phyloP scores from a whole-genome alignment of 2,329 filamentous ascomycete genomes.

The Mariannaea elegans region DNA sequence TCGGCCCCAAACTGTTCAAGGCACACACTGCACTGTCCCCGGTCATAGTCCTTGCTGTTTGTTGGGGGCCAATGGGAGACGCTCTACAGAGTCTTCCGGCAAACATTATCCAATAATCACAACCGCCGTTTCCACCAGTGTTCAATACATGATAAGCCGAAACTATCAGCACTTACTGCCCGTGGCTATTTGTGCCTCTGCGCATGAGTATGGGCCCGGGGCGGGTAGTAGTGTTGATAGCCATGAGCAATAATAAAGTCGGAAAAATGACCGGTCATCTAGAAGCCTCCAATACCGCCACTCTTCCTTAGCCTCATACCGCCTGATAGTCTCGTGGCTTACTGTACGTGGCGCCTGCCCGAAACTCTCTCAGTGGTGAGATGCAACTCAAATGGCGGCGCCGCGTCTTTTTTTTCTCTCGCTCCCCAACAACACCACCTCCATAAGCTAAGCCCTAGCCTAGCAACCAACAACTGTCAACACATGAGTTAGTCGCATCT shows the following conservation, averaged over 20 bases:
- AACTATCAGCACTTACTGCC: too few relatives aligned
- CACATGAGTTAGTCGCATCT: not conserved
- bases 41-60: not conserved
- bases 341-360: conserved; percentile 2
- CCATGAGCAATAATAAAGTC: not conserved
- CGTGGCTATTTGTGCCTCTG: too few relatives aligned
- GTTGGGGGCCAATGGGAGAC: not conserved
- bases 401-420: not conserved
- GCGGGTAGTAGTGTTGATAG: too few relatives aligned
- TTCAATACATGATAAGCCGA: too few relatives aligned
- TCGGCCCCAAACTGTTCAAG: too few relatives aligned
- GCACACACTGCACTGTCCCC: too few relatives aligned
- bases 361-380: not conserved
- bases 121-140: too few relatives aligned
- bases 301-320: conserved; percentile 4
- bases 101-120: too few relatives aligned
- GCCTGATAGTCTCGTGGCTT: not conserved
- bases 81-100: too few relatives aligned
- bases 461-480: not conserved
- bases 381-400: not conserved
- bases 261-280: not conserved
- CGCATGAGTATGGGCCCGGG: too few relatives aligned
- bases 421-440: not conserved
- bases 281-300: not conserved
- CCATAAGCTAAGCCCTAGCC: conserved; percentile 26